Evolutionary conservation across 768 basidiomycete species (phyloP).

Genomic region (Lactarius hatsudake): DNA sequence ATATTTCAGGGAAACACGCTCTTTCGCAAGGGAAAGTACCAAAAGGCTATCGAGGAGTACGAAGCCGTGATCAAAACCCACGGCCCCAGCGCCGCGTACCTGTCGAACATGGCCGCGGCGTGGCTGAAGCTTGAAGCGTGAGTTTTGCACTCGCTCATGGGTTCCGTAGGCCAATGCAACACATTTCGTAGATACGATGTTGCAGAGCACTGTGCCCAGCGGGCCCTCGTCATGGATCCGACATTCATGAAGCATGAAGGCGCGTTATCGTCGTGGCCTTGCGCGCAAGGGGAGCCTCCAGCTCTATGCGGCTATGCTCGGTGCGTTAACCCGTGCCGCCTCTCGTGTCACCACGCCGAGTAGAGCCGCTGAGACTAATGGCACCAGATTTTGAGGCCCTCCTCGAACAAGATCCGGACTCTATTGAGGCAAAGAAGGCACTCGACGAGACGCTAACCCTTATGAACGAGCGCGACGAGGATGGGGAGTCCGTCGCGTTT

Average conservation of each 20-base stretch:
- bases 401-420: constrained; percentile 32
- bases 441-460: constrained; percentile 22
- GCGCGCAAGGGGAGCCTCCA: constrained; percentile 35
- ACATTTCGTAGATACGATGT: background rate
- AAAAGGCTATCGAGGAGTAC: constrained; percentile 42
- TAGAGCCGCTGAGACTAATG: background rate
- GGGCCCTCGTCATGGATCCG: constrained; percentile 29
- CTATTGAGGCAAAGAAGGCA: constrained; percentile 27
- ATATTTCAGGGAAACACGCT: constrained; percentile 43
- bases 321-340: constrained; percentile 21
- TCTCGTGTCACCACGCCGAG: background rate
- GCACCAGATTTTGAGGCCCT: constrained; percentile 34
- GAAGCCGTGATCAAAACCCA: constrained; percentile 40
- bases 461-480: background rate
- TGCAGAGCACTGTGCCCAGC: background rate
- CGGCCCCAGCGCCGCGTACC: constrained; percentile 38
- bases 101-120: constrained; percentile 43
- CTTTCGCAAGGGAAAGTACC: constrained; percentile 40
- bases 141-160: constrained; percentile 3
- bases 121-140: constrained; percentile 41
- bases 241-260: constrained; percentile 35
- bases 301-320: constrained; percentile 29
- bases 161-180: background rate
- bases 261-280: constrained; percentile 37
- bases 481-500: constrained; percentile 2